These are phyloP conservation scores for Pseudogymnoascus sp. DNA, from an alignment of 2,329 filamentous ascomycete species.

Conservation along the genomic window DNA sequence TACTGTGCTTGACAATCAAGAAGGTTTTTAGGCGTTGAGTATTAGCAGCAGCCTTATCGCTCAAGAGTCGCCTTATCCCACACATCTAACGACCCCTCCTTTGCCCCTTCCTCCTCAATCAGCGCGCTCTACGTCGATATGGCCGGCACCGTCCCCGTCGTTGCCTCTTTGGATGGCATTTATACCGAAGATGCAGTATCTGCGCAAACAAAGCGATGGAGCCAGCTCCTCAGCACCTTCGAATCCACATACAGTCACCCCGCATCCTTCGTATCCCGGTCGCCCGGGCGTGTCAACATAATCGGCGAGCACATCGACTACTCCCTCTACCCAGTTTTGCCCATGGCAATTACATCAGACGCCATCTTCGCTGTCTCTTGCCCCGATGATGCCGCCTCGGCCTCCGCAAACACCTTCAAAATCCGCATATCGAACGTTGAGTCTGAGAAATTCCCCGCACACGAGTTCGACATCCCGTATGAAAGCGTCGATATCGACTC, in stretches of 20 bases:
- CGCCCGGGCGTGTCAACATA: constrained; percentile 92
- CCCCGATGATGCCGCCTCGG: constrained; percentile 37
- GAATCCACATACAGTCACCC: constrained; percentile 57
- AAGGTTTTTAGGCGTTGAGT: neutral
- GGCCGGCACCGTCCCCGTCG: constrained; percentile 61
- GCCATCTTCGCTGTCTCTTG: constrained; percentile 72
- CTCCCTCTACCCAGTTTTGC: constrained; percentile 89
- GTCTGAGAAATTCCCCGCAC: constrained; percentile 63
- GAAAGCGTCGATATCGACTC: constrained; percentile 73
- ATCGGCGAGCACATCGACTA: constrained; percentile 99
- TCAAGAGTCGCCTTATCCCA: neutral
- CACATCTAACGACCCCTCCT: constrained; percentile 7
- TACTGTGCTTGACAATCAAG: neutral
- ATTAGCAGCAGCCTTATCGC: neutral
- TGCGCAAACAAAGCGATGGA: constrained; percentile 67
- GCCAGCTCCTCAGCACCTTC: constrained; percentile 63
- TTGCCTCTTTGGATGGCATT: constrained; percentile 68
- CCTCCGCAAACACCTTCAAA: constrained; percentile 46
- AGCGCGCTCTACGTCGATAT: constrained; percentile 28
- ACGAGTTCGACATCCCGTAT: constrained; percentile 63
- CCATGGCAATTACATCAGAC: constrained; percentile 91
- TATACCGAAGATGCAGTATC: constrained; percentile 68
- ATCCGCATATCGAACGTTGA: constrained; percentile 77
- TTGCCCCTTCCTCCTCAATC: neutral
- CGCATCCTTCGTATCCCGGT: constrained; percentile 77